Base-by-base conservation (phyloP, 129 eudicot genomes). In the Centaurea solstitialis region DNA sequence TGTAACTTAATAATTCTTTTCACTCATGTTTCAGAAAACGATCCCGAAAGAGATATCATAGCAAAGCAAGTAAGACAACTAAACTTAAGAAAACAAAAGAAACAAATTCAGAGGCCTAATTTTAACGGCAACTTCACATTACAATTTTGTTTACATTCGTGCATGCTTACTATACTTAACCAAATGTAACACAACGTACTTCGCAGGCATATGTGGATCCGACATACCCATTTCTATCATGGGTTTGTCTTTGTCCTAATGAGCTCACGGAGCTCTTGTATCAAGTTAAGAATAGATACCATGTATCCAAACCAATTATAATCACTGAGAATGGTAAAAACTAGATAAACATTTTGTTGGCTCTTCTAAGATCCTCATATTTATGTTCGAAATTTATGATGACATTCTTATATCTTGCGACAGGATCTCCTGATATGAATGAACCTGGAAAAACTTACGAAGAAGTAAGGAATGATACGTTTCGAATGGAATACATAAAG, bases 201-300 rank as follows among this genome's bases (percentile, higher is more conserved):
- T 75, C 75, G 70, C 64, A 82, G 85, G 81, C 62, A 1, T 50
- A 50, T 50, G 62, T 50, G 20, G 62, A 50, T 50, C 62, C 62
- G 15, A 3, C 7, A 50, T 0, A 50, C 62, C 62, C 62, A 4
- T 3, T 0, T 0, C 18, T 4, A 2, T 81, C 85, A 22, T 81
- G 85, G 85, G 65, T 82, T 53, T 82, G 38, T 82, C 81, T 82
- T 76, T 82, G 73, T 82, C 77, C 81, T 69, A 4, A 76, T 2
- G 81, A 70, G 53, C 81, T 82, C 57, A 24, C 24, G 18, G 77
- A 70, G 15, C 81, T 82, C 9, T 26, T 82, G 81, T 9, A 0
- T 9, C 8, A 1, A 23, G 37, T 82, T 61, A 38, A 26, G 68
- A 10, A 70, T 13, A 40, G 5, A 1, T 82, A 82, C 73, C 0